Evolutionary conservation across 78 protist species (phyloP).

Genomic region (Chrysochromulina tobinii): DNA sequence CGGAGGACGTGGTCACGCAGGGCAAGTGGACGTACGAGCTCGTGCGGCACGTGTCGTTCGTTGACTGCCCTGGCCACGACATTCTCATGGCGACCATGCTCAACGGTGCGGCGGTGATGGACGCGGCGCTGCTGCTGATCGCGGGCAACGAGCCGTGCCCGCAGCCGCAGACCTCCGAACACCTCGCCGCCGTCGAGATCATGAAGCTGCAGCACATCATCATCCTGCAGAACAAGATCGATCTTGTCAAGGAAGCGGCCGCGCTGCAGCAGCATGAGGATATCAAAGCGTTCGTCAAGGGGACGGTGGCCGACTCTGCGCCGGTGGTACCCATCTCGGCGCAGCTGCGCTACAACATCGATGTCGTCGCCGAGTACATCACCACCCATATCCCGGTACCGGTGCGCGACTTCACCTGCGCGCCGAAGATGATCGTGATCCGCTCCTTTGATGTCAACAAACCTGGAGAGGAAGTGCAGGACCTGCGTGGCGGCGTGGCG

Average conservation of each 20-base stretch:
- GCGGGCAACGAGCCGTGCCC: slow-evolving; percentile 99
- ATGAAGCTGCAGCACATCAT: slow-evolving; percentile 96
- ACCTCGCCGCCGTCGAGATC: slow-evolving; percentile 99
- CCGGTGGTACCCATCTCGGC: slow-evolving; percentile 99
- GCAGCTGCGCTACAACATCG: slow-evolving; percentile 96
- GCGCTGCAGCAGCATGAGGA: slow-evolving; percentile 88
- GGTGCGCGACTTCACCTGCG: slow-evolving; percentile 86
- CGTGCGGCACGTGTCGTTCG: slow-evolving; percentile 68
- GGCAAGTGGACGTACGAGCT: slow-evolving; percentile 25
- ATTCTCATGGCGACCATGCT: slow-evolving; percentile 99
- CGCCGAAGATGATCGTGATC: slow-evolving; percentile 96
- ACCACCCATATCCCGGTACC: slow-evolving; percentile 94
- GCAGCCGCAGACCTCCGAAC: slow-evolving; percentile 99
- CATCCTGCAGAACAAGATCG: slow-evolving; percentile 99
- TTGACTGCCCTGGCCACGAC: slow-evolving; percentile 97
- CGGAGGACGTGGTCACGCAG: background rate
- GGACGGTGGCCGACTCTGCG: slow-evolving; percentile 94
- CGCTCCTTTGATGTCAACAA: slow-evolving; percentile 99
- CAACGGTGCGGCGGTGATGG: slow-evolving; percentile 99
- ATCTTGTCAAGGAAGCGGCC: slow-evolving; percentile 88
- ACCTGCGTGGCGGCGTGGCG: slow-evolving; percentile 99
- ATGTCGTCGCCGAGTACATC: slow-evolving; percentile 94
- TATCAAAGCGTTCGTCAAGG: slow-evolving; percentile 89
- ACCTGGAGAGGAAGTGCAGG: slow-evolving; percentile 93
- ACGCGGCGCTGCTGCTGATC: slow-evolving; percentile 98